Evolutionary conservation across 2,329 filamentous ascomycete species (phyloP).

Genomic region (Plectosphaerella plurivora): DNA sequence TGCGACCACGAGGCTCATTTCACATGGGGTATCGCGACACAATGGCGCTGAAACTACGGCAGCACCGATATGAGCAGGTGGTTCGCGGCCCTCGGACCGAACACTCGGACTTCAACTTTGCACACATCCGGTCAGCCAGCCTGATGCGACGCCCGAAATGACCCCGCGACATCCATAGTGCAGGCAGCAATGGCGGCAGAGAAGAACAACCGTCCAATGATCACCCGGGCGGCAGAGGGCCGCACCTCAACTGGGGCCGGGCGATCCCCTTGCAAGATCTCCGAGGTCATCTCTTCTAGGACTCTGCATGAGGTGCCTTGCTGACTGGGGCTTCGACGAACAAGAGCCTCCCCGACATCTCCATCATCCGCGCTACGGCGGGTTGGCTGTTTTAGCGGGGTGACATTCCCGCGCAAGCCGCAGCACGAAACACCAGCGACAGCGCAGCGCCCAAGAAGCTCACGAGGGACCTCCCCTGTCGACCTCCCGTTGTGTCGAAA

Average conservation of each 20-base stretch:
- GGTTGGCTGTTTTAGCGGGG: no score
- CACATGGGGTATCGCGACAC: not conserved
- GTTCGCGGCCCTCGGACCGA: conserved; percentile 3
- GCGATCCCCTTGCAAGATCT: not conserved
- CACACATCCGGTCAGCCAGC: no score
- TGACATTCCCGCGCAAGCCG: no score
- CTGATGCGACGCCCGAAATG: no score
- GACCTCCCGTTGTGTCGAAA: not conserved
- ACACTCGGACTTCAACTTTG: conserved; percentile 1
- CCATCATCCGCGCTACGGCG: no score
- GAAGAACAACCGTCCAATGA: not conserved
- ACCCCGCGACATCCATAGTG: no score
- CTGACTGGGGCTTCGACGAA: not conserved
- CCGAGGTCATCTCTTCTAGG: not conserved
- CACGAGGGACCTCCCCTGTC: not conserved
- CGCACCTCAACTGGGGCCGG: not conserved
- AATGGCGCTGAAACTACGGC: not conserved
- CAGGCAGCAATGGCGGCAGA: no score
- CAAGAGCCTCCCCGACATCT: not conserved
- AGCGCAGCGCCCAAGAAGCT: not conserved
- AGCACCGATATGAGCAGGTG: not conserved
- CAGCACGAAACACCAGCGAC: not conserved
- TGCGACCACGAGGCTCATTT: no score
- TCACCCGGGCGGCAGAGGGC: not conserved
- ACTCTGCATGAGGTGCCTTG: not conserved